phyloP scores from a whole-genome alignment of 164 flowering plant genomes.

The Annona cherimola region DNA sequence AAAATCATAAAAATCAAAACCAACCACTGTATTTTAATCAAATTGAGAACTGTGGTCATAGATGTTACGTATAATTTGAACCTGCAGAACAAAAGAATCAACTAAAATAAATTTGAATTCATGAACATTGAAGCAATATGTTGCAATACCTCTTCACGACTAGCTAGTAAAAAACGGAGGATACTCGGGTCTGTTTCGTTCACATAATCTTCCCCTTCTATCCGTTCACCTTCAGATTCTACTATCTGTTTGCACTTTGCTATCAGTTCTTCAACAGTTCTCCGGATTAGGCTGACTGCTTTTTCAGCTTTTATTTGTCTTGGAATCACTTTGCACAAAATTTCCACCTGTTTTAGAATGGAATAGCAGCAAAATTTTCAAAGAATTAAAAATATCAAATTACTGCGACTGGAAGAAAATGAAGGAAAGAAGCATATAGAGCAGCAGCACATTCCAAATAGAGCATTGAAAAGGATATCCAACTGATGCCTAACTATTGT shows the following conservation, averaged over 20 bases:
- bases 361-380: neutral
- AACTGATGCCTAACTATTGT: neutral
- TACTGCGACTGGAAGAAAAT: neutral
- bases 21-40: too few species aligned
- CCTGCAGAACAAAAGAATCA: neutral
- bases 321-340: constrained; percentile 69
- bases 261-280: constrained; percentile 75
- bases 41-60: too few species aligned
- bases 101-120: neutral
- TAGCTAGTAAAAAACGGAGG: constrained; percentile 89
- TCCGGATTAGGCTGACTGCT: constrained; percentile 65
- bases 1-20: too few species aligned
- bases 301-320: constrained; percentile 90
- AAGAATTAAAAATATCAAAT: neutral
- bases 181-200: constrained; percentile 92
- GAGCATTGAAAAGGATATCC: neutral
- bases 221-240: constrained; percentile 74
- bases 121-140: too few species aligned
- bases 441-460: neutral
- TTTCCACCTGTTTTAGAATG: constrained; percentile 40
- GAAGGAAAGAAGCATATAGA: neutral
- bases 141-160: constrained; percentile 73
- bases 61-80: too few species aligned
- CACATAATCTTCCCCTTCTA: constrained; percentile 79
- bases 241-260: constrained; percentile 73